Evolutionary conservation across 805 yeast species (phyloP).

Genomic region (Hanseniaspora occidentalis): DNA sequence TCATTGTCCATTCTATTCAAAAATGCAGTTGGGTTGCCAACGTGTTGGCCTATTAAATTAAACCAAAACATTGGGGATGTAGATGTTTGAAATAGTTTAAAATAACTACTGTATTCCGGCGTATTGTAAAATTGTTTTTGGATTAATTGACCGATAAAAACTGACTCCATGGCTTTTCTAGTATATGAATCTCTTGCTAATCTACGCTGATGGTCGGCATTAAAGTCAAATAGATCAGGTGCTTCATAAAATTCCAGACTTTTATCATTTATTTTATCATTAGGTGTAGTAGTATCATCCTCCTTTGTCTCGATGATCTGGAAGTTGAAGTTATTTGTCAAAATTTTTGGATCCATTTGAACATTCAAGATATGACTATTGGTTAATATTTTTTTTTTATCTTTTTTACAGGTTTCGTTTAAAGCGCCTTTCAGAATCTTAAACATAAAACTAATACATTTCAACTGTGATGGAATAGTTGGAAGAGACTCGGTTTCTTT

Average conservation of each 20-base stretch:
- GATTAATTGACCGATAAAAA: slow-evolving; percentile 31
- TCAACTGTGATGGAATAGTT: slow-evolving; percentile 37
- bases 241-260: slow-evolving; percentile 29
- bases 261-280: no score
- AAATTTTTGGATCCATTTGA: slow-evolving; percentile 41
- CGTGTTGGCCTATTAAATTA: slow-evolving; percentile 21
- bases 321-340: slow-evolving; percentile 32
- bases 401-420: slow-evolving; percentile 29
- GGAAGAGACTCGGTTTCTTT: slow-evolving; percentile 16
- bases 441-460: slow-evolving; percentile 48
- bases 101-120: slow-evolving; percentile 17
- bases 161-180: slow-evolving; percentile 41
- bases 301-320: slow-evolving; percentile 18
- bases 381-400: slow-evolving; percentile 42
- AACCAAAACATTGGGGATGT: slow-evolving; percentile 19
- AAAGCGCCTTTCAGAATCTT: slow-evolving; percentile 62
- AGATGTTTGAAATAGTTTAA: slow-evolving; percentile 17
- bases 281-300: no score
- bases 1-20: neutral
- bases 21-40: slow-evolving; percentile 3
- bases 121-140: slow-evolving; percentile 9
- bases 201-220: slow-evolving; percentile 22
- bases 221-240: slow-evolving; percentile 30
- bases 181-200: slow-evolving; percentile 36
- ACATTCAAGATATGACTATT: slow-evolving; percentile 40